Conservation (phyloP, 1,284 basidiomycete species). For the Cutaneotrichosporon mucoides region DNA sequence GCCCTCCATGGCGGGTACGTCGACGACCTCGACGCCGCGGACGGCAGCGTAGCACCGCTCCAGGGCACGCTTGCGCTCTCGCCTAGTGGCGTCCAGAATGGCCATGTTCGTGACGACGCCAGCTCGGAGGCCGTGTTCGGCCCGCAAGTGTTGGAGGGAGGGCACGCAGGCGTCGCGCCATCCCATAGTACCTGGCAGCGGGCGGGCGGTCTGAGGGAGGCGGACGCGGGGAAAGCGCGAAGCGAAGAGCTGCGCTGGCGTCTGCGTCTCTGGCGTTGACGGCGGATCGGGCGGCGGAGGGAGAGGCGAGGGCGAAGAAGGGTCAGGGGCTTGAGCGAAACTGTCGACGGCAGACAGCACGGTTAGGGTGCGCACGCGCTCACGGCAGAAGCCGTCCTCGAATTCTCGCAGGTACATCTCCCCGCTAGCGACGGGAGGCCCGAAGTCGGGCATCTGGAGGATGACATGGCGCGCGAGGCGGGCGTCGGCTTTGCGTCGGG, state of each 20-base stretch:
- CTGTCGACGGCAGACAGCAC: not conserved
- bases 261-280: no score
- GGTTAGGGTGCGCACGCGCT: not conserved
- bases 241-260: no score
- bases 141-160: not conserved
- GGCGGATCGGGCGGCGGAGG: no score
- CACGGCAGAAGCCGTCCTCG: not conserved
- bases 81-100: not conserved
- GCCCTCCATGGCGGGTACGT: not conserved
- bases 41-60: not conserved
- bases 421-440: not conserved
- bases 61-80: not conserved
- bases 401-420: not conserved
- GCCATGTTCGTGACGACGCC: not conserved
- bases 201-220: not conserved
- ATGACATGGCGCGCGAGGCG: conserved; percentile 6
- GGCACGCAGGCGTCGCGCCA: not conserved
- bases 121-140: not conserved
- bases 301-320: no score
- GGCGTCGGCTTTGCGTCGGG: conserved; percentile 4
- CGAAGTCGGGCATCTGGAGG: not conserved
- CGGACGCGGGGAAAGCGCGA: not conserved
- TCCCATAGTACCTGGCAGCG: not conserved
- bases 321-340: no score
- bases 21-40: not conserved